These are phyloP conservation scores for Cryptosporidium ubiquitum DNA, from an alignment of 169 alveolate genomes.

Conservation along the genomic window DNA sequence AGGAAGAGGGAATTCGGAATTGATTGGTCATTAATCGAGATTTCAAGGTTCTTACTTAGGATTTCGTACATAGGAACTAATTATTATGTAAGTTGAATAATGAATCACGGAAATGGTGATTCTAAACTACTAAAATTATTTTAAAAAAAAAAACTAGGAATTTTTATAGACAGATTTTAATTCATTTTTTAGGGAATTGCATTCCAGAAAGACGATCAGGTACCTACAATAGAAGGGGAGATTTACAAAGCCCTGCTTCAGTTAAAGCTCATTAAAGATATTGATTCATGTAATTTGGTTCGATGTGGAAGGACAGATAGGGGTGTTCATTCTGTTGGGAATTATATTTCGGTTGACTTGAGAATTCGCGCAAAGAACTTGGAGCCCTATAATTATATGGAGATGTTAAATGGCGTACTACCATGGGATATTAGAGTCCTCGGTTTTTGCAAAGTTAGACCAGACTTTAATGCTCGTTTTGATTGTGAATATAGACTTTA, in stretches of 20 bases:
- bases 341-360: constrained; percentile 82
- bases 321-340: constrained; percentile 92
- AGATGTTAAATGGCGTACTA: constrained; percentile 82
- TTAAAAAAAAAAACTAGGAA: too few species aligned
- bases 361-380: constrained; percentile 74
- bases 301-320: constrained; percentile 91
- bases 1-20: constrained; percentile 8
- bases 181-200: constrained; percentile 73
- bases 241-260: constrained; percentile 49
- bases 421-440: constrained; percentile 88
- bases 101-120: background rate
- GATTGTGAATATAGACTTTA: constrained; percentile 88
- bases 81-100: constrained; percentile 60
- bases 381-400: constrained; percentile 78
- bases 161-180: background rate
- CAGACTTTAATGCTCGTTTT: constrained; percentile 89
- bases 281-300: constrained; percentile 50
- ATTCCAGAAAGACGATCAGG: constrained; percentile 52
- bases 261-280: constrained; percentile 40
- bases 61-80: constrained; percentile 74
- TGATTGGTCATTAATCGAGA: constrained; percentile 62
- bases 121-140: background rate
- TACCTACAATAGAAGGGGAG: constrained; percentile 73
- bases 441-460: constrained; percentile 81
- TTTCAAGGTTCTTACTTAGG: constrained; percentile 53